Percentiles rank a stretch among this genome's conserved stretches.
Evolutionary conservation across 2,329 filamentous ascomycete species (phyloP).

Genomic region (Fusarium oligoseptatum): DNA sequence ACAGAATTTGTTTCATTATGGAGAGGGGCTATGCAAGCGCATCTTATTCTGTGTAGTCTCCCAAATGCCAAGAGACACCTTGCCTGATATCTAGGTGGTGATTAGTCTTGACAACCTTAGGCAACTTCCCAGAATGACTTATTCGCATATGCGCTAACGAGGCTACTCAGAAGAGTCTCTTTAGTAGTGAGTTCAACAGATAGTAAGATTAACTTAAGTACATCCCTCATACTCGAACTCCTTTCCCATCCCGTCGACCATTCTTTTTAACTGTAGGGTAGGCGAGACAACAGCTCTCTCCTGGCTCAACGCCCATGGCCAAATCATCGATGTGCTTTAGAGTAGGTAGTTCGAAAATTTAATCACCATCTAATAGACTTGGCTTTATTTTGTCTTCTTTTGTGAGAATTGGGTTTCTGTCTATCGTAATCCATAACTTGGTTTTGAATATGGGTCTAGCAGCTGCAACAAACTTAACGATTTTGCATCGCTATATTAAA

Average conservation of each 20-base stretch:
- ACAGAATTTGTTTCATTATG: not conserved
- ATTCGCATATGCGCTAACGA: not conserved
- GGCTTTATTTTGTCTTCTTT: not conserved
- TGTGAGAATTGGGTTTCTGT: not conserved
- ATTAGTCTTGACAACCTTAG: not conserved
- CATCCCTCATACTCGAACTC: not conserved
- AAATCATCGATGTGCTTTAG: not conserved
- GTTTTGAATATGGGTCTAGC: no score
- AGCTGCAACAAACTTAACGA: not conserved
- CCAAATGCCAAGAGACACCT: not conserved
- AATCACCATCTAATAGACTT: not conserved
- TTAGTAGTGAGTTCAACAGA: no score
- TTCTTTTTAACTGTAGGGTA: not conserved
- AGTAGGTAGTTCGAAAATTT: not conserved
- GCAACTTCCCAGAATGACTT: not conserved
- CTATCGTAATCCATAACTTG: not conserved
- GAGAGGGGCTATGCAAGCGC: not conserved
- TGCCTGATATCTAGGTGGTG: no score
- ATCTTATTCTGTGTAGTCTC: not conserved
- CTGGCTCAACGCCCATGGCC: not conserved
- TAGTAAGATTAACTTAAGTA: not conserved
- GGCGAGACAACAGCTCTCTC: not conserved
- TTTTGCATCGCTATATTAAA: rapidly evolving
- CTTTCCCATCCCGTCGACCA: not conserved
- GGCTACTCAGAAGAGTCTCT: not conserved